Evolutionary conservation across 108 stramenopile genomes (phyloP).

Genomic region (Asterionellopsis glacialis): DNA sequence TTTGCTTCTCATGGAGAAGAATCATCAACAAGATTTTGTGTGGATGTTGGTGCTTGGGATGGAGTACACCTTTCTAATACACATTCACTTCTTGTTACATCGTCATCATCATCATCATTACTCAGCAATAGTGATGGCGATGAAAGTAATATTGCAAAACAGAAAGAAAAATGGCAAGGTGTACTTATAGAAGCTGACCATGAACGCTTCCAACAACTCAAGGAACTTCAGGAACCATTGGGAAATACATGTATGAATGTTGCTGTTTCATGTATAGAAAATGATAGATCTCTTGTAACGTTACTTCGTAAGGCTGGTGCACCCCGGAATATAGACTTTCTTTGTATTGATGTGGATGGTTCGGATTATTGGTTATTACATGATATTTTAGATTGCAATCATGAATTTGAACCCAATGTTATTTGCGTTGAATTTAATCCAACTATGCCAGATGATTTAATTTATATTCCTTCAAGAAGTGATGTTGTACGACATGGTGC

Average conservation of each 20-base stretch:
- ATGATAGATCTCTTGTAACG: slow-evolving; percentile 6
- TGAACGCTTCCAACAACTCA: slow-evolving; percentile 38
- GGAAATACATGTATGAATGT: slow-evolving; percentile 41
- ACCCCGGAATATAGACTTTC: slow-evolving; percentile 56
- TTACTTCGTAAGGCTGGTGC: slow-evolving; percentile 14
- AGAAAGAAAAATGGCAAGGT: slow-evolving; percentile 43
- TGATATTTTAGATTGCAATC: slow-evolving; percentile 21
- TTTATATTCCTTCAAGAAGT: slow-evolving; percentile 60
- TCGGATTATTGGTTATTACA: slow-evolving; percentile 72
- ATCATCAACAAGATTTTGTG: slow-evolving; percentile 36
- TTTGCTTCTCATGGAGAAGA: neutral
- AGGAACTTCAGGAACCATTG: slow-evolving; percentile 38
- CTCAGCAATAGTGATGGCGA: neutral
- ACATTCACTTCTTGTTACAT: slow-evolving; percentile 35
- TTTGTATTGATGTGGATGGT: slow-evolving; percentile 81
- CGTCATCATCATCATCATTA: neutral
- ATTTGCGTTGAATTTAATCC: slow-evolving; percentile 84
- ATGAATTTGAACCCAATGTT: slow-evolving; percentile 42
- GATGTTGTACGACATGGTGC: slow-evolving; percentile 59
- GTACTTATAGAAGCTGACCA: slow-evolving; percentile 75
- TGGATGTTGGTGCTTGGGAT: slow-evolving; percentile 89
- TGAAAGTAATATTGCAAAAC: neutral
- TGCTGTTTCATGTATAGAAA: slow-evolving; percentile 22
- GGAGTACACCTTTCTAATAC: slow-evolving; percentile 79
- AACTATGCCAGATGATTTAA: slow-evolving; percentile 71